Base-by-base conservation (phyloP, 768 basidiomycete genomes). In the Trametes cingulata region DNA sequence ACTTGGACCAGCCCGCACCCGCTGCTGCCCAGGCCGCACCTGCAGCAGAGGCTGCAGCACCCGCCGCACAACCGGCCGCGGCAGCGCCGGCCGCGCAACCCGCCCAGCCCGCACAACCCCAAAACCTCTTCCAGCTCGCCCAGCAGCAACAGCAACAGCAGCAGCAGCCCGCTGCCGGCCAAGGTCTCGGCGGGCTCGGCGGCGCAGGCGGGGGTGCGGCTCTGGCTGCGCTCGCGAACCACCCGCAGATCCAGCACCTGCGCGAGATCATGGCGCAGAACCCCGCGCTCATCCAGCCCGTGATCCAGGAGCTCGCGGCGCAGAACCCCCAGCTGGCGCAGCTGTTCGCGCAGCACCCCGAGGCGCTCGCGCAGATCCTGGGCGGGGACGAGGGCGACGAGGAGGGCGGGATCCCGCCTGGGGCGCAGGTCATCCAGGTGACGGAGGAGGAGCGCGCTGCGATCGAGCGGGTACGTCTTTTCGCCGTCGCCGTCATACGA, bases 101-200 rank as follows among this genome's bases (percentile, higher is more conserved):
- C 25, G 68, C 76, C n/a, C 46, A 47, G 8, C 68, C 74, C 17
- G 66, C 75, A 10, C 61, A 77, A 58, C 86, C 87, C 24, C 93
- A 94, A 70, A 96, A 96, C 72, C 79, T 96, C 47, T 95, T 96
- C 75, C 91, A 91, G 86, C 82, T 90, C 59, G 90, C 89, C 19
- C 89, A 90, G 61, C 87, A 88, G 58, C 86, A 85, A 27, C 85
- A 84, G 45, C 85, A 85, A 52, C 82, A 83, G 59, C 80, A 82
- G 39, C 71, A 69, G 1, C 67, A 66, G 6, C 63, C 62, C 14
- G 61, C 43, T 1, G 65, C 40, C 1, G 60, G 45, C 12, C 58
- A 74, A 69, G 69, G 72, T 68, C 73, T 73, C 68, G 71, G 69
- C 63, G 58, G 60, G 63, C 62, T 71, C 54, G 77, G 69, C 40